phyloP scores from a whole-genome alignment of 2,329 filamentous ascomycete species.

The Botrytis hyacinthi region DNA sequence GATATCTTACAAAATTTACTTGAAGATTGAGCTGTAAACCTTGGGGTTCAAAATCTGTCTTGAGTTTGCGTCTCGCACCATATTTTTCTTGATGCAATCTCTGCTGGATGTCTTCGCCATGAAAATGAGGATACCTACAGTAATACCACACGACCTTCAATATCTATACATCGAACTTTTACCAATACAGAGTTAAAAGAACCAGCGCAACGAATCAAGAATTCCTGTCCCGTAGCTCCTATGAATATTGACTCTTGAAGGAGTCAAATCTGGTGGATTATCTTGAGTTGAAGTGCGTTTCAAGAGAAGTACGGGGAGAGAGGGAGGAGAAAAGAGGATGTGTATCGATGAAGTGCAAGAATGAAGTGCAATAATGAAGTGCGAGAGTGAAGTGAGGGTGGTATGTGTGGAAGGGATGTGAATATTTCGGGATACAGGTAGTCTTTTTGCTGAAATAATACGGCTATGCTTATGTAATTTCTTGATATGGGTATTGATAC shows the following conservation, averaged over 20 bases:
- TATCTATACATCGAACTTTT: background rate
- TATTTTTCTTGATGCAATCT: background rate
- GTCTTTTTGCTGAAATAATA: background rate
- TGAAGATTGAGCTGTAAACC: accelerated
- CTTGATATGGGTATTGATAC: background rate
- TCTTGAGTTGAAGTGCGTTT: too few relatives aligned
- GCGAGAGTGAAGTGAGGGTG: background rate
- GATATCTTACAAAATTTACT: background rate
- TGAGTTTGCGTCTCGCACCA: background rate
- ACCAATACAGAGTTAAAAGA: too few relatives aligned
- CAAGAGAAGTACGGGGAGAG: too few relatives aligned
- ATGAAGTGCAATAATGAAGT: too few relatives aligned
- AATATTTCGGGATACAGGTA: background rate
- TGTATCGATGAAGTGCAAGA: background rate
- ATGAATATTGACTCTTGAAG: too few relatives aligned
- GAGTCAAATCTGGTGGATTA: too few relatives aligned
- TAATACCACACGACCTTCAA: background rate
- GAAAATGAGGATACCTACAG: too few relatives aligned
- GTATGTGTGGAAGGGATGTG: background rate
- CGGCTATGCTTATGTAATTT: too few relatives aligned
- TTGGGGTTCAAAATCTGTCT: background rate
- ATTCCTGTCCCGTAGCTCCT: too few relatives aligned
- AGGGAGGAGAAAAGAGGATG: background rate
- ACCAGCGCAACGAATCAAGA: too few relatives aligned
- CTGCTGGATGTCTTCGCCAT: background rate